Evolutionary conservation across 345 rosid species (phyloP), one percentile per base, ranked within the genome.

Genomic region (Psidium friedrichsthalianum): DNA sequence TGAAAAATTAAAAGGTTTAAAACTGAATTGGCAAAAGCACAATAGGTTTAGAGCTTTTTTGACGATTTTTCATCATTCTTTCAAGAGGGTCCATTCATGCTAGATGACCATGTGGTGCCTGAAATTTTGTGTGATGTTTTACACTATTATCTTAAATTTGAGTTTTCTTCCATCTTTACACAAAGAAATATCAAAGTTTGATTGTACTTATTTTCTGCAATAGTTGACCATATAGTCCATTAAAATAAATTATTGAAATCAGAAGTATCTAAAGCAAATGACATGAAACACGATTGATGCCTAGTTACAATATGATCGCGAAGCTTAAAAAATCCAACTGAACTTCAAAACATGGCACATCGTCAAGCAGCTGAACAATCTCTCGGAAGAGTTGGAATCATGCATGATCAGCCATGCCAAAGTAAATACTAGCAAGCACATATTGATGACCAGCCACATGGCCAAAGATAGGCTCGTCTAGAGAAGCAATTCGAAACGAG

Each of bases 371-470:
- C 0, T 20, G 14, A 69, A 69, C 47, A 69, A 69, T 69, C 80
- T 69, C 7, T 8, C 3, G 16, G n/a, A 18, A 69, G 9, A 3
- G 3, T 9, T 0, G 9, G n/a, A 69, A 20, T 7, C 13, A 18
- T 0, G 25, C 3, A 5, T 0, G 12, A 69, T 11, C 6, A 69
- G 0, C 32, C 47, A 36, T 8, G 12, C 47, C 47, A 36, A 69
- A 69, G 25, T 0, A 69, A 36, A 69, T 13, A 69, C 20, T 36
- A 36, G 47, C 25, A 69, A 8, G 14, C 47, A 69, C 24, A 32
- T 1, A 32, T 69, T 69, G 11, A 69, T 1, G 12, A 69, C 44
- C 5, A 32, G 12, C 47, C 78, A 69, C 12, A 69, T 69, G 2
- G 25, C 13, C 6, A 36, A 4, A 20, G 47, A 69, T 2, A 69